Evolutionary conservation across 2,329 filamentous ascomycete genomes (phyloP).

Genomic region (Alternaria sp.): DNA sequence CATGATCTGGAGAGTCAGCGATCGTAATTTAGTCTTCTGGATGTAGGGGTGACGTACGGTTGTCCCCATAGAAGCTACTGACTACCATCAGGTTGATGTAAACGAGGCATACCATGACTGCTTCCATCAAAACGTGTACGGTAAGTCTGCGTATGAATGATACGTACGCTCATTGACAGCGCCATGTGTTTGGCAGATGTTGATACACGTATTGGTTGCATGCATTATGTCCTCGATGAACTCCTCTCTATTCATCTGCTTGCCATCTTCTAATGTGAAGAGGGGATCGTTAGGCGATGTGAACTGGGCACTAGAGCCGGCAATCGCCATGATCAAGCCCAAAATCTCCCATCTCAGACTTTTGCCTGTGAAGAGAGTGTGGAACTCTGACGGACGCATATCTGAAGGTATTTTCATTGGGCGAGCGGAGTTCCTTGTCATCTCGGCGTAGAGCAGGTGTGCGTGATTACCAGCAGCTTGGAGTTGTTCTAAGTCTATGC

Average conservation of each 20-base stretch:
- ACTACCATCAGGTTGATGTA: conserved; percentile 40
- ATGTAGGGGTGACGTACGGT: conserved; percentile 28
- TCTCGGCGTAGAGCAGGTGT: conserved; percentile 34
- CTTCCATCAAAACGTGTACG: not conserved
- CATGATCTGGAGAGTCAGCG: conserved; percentile 37
- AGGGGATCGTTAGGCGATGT: conserved; percentile 38
- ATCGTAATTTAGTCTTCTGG: not conserved
- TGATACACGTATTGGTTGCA: conserved; percentile 45
- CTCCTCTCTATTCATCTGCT: conserved; percentile 35
- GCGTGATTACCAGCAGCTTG: conserved; percentile 20
- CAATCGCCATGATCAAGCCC: conserved; percentile 37
- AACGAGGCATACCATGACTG: conserved; percentile 43
- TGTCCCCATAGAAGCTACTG: conserved; percentile 45
- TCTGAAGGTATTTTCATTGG: conserved; percentile 40
- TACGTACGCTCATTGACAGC: conserved; percentile 40
- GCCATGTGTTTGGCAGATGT: conserved; percentile 43
- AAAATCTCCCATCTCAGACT: conserved; percentile 46
- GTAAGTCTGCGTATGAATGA: not conserved
- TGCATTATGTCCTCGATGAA: conserved; percentile 46
- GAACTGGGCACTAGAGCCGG: conserved; percentile 39
- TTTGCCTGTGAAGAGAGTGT: conserved; percentile 42
- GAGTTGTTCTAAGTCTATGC: conserved; percentile 37
- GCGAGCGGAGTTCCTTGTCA: conserved; percentile 40
- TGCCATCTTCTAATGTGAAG: conserved; percentile 41
- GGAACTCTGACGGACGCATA: conserved; percentile 41